Evolutionary conservation across 441 rosid species (phyloP).

Genomic region (Omphalea diandra): DNA sequence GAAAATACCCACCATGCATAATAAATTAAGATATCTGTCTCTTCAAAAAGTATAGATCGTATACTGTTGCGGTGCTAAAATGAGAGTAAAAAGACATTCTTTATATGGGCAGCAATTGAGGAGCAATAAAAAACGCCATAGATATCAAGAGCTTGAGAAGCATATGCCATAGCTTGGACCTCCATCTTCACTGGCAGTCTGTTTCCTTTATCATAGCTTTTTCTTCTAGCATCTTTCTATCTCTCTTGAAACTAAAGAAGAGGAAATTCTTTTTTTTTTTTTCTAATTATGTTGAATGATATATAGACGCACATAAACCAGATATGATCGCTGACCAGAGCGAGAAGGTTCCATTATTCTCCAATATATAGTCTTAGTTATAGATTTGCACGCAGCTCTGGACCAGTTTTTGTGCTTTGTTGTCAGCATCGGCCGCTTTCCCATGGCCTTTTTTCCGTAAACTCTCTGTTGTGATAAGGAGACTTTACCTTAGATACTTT

Average conservation of each 20-base stretch:
- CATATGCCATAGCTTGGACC: slow-evolving; percentile 66
- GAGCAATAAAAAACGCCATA: slow-evolving; percentile 61
- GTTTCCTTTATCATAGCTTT: slow-evolving; percentile 75
- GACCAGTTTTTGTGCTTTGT: not conserved
- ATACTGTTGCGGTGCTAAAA: no score
- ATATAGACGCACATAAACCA: no score
- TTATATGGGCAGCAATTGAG: slow-evolving; percentile 67
- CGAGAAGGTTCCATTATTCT: no score
- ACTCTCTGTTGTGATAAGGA: no score
- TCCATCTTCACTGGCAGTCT: slow-evolving; percentile 84
- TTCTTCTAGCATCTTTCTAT: slow-evolving; percentile 58
- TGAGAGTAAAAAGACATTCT: slow-evolving; percentile 66
- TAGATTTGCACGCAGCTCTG: slow-evolving; percentile 9
- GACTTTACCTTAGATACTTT: no score
- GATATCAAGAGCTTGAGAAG: slow-evolving; percentile 71
- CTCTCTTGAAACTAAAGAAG: not conserved
- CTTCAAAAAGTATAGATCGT: no score
- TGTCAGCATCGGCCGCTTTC: not conserved
- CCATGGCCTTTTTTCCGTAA: no score
- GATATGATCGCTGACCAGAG: no score
- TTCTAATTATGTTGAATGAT: not conserved
- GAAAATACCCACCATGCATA: no score
- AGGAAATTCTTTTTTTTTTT: not conserved
- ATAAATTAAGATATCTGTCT: no score
- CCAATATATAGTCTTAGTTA: no score